Conservation (phyloP, 2,329 filamentous ascomycete genomes). For the Taxawa tesnikishii region DNA sequence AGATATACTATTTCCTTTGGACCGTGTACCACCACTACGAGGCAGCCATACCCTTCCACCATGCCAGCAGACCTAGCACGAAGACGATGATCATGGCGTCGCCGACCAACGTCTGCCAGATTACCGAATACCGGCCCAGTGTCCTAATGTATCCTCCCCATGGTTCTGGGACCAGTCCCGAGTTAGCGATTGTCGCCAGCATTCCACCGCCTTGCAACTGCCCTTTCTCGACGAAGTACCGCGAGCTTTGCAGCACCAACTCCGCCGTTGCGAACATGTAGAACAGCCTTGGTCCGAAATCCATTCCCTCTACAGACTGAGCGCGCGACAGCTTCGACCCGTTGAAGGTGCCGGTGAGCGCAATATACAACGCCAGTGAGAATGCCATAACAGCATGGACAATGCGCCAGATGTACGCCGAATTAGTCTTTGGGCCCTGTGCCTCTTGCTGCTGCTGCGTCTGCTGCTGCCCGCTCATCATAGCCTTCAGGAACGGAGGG, state of each 20-base stretch:
- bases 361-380: conserved; percentile 57
- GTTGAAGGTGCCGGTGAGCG: conserved; percentile 54
- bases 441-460: conserved; percentile 22
- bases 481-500: conserved; percentile 30
- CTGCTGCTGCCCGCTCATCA: conserved; percentile 28
- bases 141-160: conserved; percentile 50
- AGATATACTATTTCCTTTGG: not conserved
- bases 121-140: conserved; percentile 53
- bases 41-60: conserved; percentile 28
- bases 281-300: conserved; percentile 48
- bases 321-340: conserved; percentile 50
- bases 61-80: conserved; percentile 50
- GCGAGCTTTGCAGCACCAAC: conserved; percentile 56
- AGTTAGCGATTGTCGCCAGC: conserved; percentile 47
- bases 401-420: conserved; percentile 54
- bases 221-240: conserved; percentile 58
- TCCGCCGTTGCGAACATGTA: conserved; percentile 73
- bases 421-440: conserved; percentile 20
- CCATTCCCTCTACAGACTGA: conserved; percentile 19
- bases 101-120: conserved; percentile 57
- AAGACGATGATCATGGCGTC: conserved; percentile 70
- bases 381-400: conserved; percentile 63
- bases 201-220: conserved; percentile 47
- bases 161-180: conserved; percentile 50
- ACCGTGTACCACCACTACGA: conserved; percentile 2